These are phyloP conservation scores for Alternaria sp. DNA, from an alignment of 2,329 filamentous ascomycete genomes.

Conservation along the genomic window DNA sequence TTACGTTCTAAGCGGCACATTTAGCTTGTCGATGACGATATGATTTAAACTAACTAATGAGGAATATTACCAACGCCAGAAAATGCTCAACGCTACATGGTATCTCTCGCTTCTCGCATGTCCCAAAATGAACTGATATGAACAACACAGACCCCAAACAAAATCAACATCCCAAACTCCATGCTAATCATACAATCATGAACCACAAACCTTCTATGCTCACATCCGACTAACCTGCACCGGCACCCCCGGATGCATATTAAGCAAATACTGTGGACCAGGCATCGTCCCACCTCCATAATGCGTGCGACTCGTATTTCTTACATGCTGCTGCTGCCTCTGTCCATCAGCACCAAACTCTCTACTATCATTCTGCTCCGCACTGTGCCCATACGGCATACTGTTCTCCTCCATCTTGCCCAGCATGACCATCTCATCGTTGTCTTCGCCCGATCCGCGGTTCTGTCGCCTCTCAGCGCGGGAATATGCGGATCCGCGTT, in stretches of 20 bases:
- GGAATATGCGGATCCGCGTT: slow-evolving; percentile 34
- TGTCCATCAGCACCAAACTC: slow-evolving; percentile 17
- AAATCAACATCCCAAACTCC: not conserved
- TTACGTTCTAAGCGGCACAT: not conserved
- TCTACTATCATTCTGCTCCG: not conserved
- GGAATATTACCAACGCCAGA: not conserved
- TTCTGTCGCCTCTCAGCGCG: slow-evolving; percentile 17
- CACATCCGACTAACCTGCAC: slow-evolving; percentile 30
- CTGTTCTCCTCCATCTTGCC: slow-evolving; percentile 20
- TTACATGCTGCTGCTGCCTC: slow-evolving; percentile 5
- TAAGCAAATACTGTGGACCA: slow-evolving; percentile 45
- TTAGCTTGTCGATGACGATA: not conserved
- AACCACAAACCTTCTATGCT: not conserved
- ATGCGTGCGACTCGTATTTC: not conserved
- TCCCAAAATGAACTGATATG: not conserved
- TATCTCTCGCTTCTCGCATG: slow-evolving; percentile 1
- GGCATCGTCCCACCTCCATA: slow-evolving; percentile 45
- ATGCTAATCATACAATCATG: slow-evolving; percentile 4
- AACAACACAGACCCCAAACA: not conserved
- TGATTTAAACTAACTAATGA: not conserved
- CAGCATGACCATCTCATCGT: slow-evolving; percentile 32
- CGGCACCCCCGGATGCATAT: slow-evolving; percentile 48
- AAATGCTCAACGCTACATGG: not conserved
- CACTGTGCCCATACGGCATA: slow-evolving; percentile 9
- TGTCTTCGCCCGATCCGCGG: slow-evolving; percentile 22